phyloP scores from a whole-genome alignment of 106 monocot genomes.

The Dendrobium officinale region DNA sequence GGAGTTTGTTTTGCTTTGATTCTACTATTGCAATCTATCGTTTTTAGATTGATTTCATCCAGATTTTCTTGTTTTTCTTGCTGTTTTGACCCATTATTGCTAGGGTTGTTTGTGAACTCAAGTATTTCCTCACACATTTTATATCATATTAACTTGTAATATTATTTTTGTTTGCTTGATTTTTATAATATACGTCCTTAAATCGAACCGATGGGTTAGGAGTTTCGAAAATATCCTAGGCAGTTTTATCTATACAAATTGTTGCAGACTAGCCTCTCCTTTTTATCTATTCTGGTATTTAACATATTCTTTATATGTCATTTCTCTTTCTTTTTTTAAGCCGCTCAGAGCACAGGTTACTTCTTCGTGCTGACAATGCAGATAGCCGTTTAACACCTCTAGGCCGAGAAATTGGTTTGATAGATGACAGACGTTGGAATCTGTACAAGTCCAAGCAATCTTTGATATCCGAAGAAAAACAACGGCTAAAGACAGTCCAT shows the following conservation, averaged over 20 bases:
- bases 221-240: background rate
- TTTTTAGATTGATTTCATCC: too few relatives aligned
- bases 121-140: too few relatives aligned
- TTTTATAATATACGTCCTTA: background rate
- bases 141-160: background rate
- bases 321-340: conserved; percentile 20
- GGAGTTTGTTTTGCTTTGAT: too few relatives aligned
- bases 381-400: conserved; percentile 97
- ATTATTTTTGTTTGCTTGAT: background rate
- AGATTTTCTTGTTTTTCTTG: too few relatives aligned
- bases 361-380: conserved; percentile 94
- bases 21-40: too few relatives aligned
- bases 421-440: conserved; percentile 93
- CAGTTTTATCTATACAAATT: background rate
- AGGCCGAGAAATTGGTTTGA: conserved; percentile 85
- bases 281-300: background rate
- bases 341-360: conserved; percentile 90
- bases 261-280: background rate
- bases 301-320: background rate
- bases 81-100: too few relatives aligned
- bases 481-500: conserved; percentile 61
- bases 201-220: background rate
- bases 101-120: too few relatives aligned
- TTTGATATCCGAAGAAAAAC: conserved; percentile 70
- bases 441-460: conserved; percentile 83